Evolutionary conservation across 2,329 filamentous ascomycete species (phyloP).

Genomic region (Nigrospora sphaerica): DNA sequence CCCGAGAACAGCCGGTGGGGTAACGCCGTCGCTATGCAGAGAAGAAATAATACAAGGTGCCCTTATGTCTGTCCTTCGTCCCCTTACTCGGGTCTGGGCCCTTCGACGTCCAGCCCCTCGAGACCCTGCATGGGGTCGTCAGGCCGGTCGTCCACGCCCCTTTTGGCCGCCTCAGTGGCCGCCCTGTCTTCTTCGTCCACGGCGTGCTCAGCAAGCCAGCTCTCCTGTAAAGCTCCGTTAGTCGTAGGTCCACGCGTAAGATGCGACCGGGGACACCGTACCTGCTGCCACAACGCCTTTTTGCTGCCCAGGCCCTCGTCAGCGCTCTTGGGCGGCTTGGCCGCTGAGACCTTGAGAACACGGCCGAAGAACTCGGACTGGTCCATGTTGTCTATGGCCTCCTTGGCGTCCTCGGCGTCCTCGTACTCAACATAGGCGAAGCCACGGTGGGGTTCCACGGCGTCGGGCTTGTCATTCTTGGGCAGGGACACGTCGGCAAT

Average conservation of each 20-base stretch:
- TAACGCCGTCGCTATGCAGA: slow-evolving; percentile 24
- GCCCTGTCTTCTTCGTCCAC: slow-evolving; percentile 72
- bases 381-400: slow-evolving; percentile 99
- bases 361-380: slow-evolving; percentile 91
- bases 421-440: slow-evolving; percentile 98
- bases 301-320: slow-evolving; percentile 87
- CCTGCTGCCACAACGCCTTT: slow-evolving; percentile 96
- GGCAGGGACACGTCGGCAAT: slow-evolving; percentile 87
- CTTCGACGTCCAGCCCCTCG: slow-evolving; percentile 88
- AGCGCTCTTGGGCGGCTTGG: slow-evolving; percentile 84
- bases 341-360: slow-evolving; percentile 84
- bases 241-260: slow-evolving; percentile 1
- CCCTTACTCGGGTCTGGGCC: slow-evolving; percentile 68
- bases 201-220: slow-evolving; percentile 84
- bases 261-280: slow-evolving; percentile 31
- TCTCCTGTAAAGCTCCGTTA: slow-evolving; percentile 57
- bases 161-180: slow-evolving; percentile 46
- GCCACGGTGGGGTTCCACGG: slow-evolving; percentile 68
- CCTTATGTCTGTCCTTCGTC: slow-evolving; percentile 5
- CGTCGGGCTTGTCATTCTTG: slow-evolving; percentile 75
- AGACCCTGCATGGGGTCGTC: slow-evolving; percentile 94
- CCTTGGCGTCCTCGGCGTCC: slow-evolving; percentile 73
- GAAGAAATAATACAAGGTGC: slow-evolving; percentile 1
- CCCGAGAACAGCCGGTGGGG: slow-evolving; percentile 8
- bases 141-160: slow-evolving; percentile 43